Evolutionary conservation across 177 flowering plant species (phyloP), one percentile per base, ranked within the genome.

Genomic region (Vitis hybrid): DNA sequence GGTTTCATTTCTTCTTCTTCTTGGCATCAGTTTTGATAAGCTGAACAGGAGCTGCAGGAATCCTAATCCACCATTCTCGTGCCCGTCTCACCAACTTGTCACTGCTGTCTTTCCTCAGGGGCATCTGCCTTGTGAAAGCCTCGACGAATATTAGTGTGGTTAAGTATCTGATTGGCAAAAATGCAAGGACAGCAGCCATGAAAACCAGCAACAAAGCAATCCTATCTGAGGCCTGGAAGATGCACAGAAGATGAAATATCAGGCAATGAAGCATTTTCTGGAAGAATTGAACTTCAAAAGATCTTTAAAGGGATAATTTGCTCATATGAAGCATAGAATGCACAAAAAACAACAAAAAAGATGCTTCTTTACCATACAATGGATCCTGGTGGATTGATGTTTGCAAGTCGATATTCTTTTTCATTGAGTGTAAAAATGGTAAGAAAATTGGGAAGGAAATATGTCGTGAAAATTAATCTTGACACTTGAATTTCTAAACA

Each of bases 31-130:
- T 56, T 78, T 83, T 85, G 21, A 83, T 72, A 56, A 91, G 86
- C 72, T 79, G 85, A 77, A 91, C 92, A 35, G 98, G 97, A 72
- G 95, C 97, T 62, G 95, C 97, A 7, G 98, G 97, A 66, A 93
- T 83, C 60, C 87, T 77, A 50, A 84, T 51, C 98, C 98, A 93
- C 98, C 97, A 93, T 63, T 93, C 98, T 78, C 88, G 85, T 17
- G 81, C 56, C 61, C 95, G 81, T 76, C 98, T 84, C 55, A 81
- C 8, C 79, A 80, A 72, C 79, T 78, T 77, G 55, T 83, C 84
- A 66, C 81, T 89, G 78, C 82, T 79, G 60, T 81, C 84, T 78
- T 77, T 91, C 79, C 98, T 81, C 46, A 81, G 48, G 4, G 93
- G 92, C 87, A 90, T 82, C 72, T 89, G 81, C 78, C 97, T 85